Evolutionary conservation across 345 rosid species (phyloP).

Genomic region (Gynandropsis gynandra): DNA sequence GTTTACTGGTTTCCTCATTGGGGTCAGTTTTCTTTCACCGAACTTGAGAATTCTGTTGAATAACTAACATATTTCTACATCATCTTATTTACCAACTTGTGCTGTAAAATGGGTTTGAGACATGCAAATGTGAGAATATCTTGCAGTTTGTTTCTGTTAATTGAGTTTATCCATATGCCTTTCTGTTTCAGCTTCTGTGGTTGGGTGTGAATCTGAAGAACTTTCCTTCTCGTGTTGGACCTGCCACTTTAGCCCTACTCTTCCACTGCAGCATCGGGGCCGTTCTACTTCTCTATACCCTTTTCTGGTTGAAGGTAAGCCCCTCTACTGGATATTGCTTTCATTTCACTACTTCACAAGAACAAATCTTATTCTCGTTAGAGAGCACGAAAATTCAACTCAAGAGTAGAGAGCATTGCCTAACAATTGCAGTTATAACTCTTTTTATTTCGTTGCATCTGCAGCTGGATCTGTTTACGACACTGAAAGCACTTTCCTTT

Average conservation of each 20-base stretch:
- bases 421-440: not conserved
- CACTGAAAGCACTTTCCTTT: constrained; percentile 65
- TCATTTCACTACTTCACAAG: too few relatives aligned
- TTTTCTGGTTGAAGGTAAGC: constrained; percentile 94
- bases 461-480: constrained; percentile 92
- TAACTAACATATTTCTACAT: not conserved
- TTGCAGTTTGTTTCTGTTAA: too few relatives aligned
- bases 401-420: not conserved
- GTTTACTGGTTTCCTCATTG: constrained; percentile 63
- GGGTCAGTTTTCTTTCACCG: constrained; percentile 52
- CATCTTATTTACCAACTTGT: not conserved
- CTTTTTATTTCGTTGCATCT: not conserved
- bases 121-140: too few relatives aligned
- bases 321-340: not conserved
- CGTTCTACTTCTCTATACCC: constrained; percentile 67
- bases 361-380: too few relatives aligned
- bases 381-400: too few relatives aligned
- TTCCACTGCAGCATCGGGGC: constrained; percentile 86
- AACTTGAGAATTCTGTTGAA: too few relatives aligned
- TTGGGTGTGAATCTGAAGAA: too few relatives aligned
- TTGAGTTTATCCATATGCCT: not conserved
- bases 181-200: constrained; percentile 22
- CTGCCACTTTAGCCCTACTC: constrained; percentile 60
- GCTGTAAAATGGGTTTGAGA: too few relatives aligned
- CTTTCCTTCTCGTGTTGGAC: constrained; percentile 3